Evolutionary conservation across 179 eudicot genomes (phyloP), one percentile per base, ranked within the genome.

Genomic region (Patellifolia procumbens): DNA sequence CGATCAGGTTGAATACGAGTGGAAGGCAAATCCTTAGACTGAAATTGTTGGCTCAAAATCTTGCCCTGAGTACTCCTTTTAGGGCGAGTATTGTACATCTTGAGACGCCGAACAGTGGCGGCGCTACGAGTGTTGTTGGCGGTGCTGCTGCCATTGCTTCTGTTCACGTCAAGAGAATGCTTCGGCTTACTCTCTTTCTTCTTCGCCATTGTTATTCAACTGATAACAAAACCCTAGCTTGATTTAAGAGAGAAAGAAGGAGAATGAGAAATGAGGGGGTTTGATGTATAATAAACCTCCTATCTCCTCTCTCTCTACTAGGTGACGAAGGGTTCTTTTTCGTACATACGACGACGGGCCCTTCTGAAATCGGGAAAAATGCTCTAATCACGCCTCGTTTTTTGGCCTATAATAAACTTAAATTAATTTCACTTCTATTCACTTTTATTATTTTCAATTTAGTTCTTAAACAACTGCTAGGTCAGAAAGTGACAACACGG

Each of bases 1-100:
- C 97, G 91, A 83, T 94, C 98, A 31, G 97, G 98, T 75, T 89
- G 93, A 64, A 94, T 94, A 32, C 98, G 90, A 76, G 98, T 92
- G 7, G 84, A 81, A 13, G 97, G 97, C 79, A 90, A 71, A 15
- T 89, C 97, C 24, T 79, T 80, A 31, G 96, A 88, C 79, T 92
- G 98, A 66, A 69, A 72, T 3, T 89, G 92, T 24, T 92, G 88
- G 72, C 79, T 86, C 12, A 85, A 1, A 28, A 94, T 78, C 28
- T 84, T 85, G 0, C 98, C 98, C 39, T 81, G 64, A 0, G 77
- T 19, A 75, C 91, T 76, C 16, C 97, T 88, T 75, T 81, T 86
- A 2, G 98, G 98, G 70, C 96, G 85, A 48, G 73, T 71, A 0
- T 88, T 91, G 73, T 94, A 94, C 98, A 94, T 94, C 91, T 91